phyloP scores from a whole-genome alignment of 1,284 basidiomycete species.

The Malassezia nana region DNA sequence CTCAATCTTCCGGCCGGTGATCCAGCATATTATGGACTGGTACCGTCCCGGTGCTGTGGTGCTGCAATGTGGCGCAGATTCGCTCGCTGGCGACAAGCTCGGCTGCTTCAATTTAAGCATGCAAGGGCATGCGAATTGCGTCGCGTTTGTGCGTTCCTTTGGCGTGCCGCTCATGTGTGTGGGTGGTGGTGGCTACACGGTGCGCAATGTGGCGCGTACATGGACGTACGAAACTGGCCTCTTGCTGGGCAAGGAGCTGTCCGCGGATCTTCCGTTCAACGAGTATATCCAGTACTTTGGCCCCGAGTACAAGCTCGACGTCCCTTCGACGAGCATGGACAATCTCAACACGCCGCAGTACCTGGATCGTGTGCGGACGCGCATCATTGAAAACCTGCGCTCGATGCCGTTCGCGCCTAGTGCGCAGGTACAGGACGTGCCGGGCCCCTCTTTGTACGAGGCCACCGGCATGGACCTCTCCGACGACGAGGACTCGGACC shows the following conservation, averaged over 20 bases:
- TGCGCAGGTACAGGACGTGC: constrained; percentile 75
- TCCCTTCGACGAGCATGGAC: constrained; percentile 83
- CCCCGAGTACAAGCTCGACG: constrained; percentile 84
- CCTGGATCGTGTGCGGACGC: constrained; percentile 65
- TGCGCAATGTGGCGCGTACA: constrained; percentile 76
- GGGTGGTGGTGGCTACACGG: constrained; percentile 92
- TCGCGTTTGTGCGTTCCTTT: constrained; percentile 72
- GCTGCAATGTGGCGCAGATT: constrained; percentile 92
- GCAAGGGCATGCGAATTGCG: constrained; percentile 81
- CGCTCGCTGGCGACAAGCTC: constrained; percentile 85
- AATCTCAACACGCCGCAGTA: constrained; percentile 79
- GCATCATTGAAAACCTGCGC: constrained; percentile 67
- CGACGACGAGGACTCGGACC: constrained; percentile 47
- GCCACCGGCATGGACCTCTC: constrained; percentile 54
- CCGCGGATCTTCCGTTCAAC: constrained; percentile 73
- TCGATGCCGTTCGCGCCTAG: constrained; percentile 73
- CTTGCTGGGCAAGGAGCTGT: constrained; percentile 75
- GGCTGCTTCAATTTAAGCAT: constrained; percentile 94
- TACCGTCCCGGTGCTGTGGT: constrained; percentile 81
- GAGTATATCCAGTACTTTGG: constrained; percentile 98
- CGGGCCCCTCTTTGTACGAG: constrained; percentile 53
- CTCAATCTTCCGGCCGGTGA: constrained; percentile 57
- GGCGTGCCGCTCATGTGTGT: constrained; percentile 81
- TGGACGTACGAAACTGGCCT: constrained; percentile 98
- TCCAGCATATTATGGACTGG: constrained; percentile 77